These are phyloP conservation scores for Cytospora mali DNA, from an alignment of 2,329 filamentous ascomycete genomes.

Conservation along the genomic window DNA sequence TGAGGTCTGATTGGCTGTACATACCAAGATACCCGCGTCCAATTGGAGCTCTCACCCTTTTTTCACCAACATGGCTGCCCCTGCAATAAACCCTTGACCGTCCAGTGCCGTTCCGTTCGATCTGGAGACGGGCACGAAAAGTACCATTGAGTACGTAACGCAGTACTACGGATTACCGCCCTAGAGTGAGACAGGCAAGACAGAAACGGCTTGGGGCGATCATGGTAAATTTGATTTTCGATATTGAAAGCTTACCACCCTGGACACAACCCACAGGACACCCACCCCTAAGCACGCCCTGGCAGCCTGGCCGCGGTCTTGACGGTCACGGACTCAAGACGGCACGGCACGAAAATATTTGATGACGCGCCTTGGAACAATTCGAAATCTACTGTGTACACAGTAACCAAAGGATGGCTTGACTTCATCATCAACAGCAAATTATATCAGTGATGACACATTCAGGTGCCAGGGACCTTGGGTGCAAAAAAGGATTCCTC, in stretches of 20 bases:
- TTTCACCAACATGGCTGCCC: background rate
- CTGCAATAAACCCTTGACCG: background rate
- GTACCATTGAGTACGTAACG: background rate
- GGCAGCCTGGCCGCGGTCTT: too few species aligned
- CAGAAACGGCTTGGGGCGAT: background rate
- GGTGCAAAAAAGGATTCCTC: too few species aligned
- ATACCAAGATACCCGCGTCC: background rate
- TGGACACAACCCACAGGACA: background rate
- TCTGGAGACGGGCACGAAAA: background rate
- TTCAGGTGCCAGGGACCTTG: background rate
- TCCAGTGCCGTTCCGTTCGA: background rate
- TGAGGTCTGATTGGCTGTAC: background rate
- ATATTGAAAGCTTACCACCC: background rate
- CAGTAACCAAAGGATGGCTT: background rate
- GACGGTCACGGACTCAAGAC: background rate
- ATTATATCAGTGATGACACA: background rate
- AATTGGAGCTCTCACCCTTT: background rate
- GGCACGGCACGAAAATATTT: background rate
- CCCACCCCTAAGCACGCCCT: background rate
- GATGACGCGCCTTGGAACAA: conserved; percentile 1
- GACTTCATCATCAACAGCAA: background rate
- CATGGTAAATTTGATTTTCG: background rate
- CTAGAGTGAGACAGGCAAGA: background rate
- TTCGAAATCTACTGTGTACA: background rate
- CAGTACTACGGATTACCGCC: background rate